These are phyloP conservation scores for Tolypocladium inflatum DNA, from an alignment of 2,329 filamentous ascomycete genomes.

Conservation along the genomic window DNA sequence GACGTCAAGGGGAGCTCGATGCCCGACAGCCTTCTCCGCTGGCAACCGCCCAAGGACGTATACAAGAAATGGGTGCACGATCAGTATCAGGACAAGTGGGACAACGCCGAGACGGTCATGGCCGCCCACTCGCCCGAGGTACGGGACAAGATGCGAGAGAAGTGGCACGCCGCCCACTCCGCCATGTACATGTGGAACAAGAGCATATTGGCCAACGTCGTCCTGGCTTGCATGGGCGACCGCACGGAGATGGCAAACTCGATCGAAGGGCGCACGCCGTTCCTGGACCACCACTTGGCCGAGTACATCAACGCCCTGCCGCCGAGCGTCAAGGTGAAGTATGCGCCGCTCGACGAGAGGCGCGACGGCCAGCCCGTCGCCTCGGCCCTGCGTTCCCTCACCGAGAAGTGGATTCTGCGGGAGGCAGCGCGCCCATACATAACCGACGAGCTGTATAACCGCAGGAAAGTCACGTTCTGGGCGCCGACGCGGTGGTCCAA, in stretches of 20 bases:
- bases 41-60: not conserved
- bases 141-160: not conserved
- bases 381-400: conserved; percentile 13
- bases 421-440: conserved; percentile 40
- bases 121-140: not conserved
- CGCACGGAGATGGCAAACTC: conserved; percentile 26
- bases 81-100: not conserved
- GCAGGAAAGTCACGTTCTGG: conserved; percentile 39
- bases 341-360: not conserved
- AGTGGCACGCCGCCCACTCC: conserved; percentile 4
- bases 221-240: conserved; percentile 22
- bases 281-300: conserved; percentile 16
- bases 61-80: not conserved
- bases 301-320: conserved; percentile 6
- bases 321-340: conserved; percentile 4
- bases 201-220: conserved; percentile 12
- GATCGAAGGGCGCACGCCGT: conserved; percentile 24
- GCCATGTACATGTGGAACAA: conserved; percentile 4
- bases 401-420: conserved; percentile 41
- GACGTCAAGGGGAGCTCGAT: not conserved
- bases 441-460: conserved; percentile 38
- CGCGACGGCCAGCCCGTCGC: not conserved
- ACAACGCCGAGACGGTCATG: not conserved
- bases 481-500: conserved; percentile 31
- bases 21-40: not conserved